Conservation (phyloP, 352 stramenopile species). For the Poterioochromonas sp. region DNA sequence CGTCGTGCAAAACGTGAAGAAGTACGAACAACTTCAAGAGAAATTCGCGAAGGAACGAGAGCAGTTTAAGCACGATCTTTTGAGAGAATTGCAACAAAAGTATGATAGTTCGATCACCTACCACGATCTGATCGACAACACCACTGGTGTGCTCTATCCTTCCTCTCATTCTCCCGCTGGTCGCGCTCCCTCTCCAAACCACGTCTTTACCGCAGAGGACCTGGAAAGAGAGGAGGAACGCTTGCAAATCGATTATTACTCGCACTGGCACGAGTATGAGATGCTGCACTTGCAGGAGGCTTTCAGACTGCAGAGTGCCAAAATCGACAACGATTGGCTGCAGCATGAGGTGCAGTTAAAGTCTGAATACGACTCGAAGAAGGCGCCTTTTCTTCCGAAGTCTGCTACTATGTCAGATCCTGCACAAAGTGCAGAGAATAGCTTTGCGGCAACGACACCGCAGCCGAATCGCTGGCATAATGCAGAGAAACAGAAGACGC, state of each 20-base stretch:
- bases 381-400: background rate
- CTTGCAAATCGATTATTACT: background rate
- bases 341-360: background rate
- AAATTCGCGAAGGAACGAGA: background rate
- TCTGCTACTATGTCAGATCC: background rate
- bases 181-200: no score
- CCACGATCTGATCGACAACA: background rate
- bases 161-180: background rate
- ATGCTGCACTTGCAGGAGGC: conserved; percentile 13
- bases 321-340: background rate
- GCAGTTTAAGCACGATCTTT: no score
- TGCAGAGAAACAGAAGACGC: conserved; percentile 26
- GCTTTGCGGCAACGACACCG: background rate
- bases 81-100: no score
- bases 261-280: background rate
- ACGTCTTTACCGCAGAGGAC: background rate
- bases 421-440: background rate
- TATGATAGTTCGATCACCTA: no score
- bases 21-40: background rate
- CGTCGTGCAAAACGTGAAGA: background rate
- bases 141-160: background rate
- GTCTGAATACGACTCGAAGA: background rate
- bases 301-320: background rate
- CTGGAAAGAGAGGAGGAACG: background rate
- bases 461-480: background rate